These are phyloP conservation scores for Fusarium sp. DNA, from an alignment of 2,329 filamentous ascomycete species.

Conservation along the genomic window DNA sequence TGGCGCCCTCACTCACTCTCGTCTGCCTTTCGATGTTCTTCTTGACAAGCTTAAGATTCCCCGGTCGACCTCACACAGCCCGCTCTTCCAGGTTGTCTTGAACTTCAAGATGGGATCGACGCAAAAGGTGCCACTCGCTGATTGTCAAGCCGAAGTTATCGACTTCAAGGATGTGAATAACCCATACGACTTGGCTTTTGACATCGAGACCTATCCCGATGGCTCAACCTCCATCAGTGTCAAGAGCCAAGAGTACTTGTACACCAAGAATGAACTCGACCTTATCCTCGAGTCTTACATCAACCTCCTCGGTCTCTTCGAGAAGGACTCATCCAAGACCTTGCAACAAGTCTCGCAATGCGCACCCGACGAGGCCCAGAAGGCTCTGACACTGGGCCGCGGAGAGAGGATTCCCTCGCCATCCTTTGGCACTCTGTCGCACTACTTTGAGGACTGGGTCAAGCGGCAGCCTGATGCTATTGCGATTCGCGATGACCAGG, in stretches of 20 bases:
- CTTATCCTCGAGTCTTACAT: background rate
- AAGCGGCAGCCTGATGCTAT: background rate
- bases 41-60: constrained; percentile 56
- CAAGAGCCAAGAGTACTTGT: background rate
- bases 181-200: background rate
- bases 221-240: background rate
- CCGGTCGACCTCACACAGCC: constrained; percentile 53
- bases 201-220: background rate
- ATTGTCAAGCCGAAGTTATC: constrained; percentile 6
- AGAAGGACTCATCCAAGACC: background rate
- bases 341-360: background rate
- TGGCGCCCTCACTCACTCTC: constrained; percentile 54
- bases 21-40: constrained; percentile 61
- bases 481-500: background rate
- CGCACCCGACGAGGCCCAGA: background rate
- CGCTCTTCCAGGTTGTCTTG: constrained; percentile 61
- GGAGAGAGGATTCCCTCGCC: background rate
- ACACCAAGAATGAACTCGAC: background rate
- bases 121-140: constrained; percentile 10
- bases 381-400: background rate
- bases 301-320: background rate
- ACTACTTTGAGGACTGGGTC: background rate
- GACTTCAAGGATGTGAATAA: background rate
- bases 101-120: constrained; percentile 47
- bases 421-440: background rate